Evolutionary conservation across 352 stramenopile species (phyloP), one percentile per base, ranked within the genome.

Genomic region (Phytophthora foliorum): DNA sequence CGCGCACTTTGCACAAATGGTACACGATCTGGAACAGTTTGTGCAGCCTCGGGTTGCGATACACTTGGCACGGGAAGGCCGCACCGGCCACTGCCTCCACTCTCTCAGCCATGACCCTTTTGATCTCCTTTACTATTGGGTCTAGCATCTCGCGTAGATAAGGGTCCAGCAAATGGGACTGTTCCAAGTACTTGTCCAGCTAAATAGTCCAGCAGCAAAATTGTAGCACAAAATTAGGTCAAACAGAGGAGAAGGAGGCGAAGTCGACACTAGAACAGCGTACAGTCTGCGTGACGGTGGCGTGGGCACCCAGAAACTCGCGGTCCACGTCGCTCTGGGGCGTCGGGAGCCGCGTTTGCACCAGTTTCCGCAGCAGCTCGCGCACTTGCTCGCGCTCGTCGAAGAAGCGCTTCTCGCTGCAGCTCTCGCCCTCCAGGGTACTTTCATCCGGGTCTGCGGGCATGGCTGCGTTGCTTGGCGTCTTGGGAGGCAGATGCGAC

Each of bases 1-100:
- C 97, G 31, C 98, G 90, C 25, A 99, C 95, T 80, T 98, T 99
- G 67, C 92, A 99, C 24, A 99, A 66, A 16, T 97, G 79, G 81
- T 99, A 99, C 9, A 99, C 67, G n/a, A 97, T 44, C 72, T 95
- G 86, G 77, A 97, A 97, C 9, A 97, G 69, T 42, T 77, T 81
- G 74, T 98, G 90, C 19, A 98, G 75, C 53, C 78, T 82, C 29
- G 80, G 80, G 46, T 91, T 81, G 46, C 53, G 67, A 64, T 89
- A 96, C 14, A 95, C 73, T 65, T 96, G 86, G 38, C 87, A 95
- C 3, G 89, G 83, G 64, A 96, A 94, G 39, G 74, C 80, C 39
- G 72, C 53, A 44, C 57, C 63, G 8, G 34, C 16, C 9, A 55
- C 21, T 27, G 42, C 32, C 1, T 69, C 36, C 4, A 72, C 66